Evolutionary conservation across 352 stramenopile species (phyloP), one percentile per base, ranked within the genome.

Genomic region (Albugo candida): DNA sequence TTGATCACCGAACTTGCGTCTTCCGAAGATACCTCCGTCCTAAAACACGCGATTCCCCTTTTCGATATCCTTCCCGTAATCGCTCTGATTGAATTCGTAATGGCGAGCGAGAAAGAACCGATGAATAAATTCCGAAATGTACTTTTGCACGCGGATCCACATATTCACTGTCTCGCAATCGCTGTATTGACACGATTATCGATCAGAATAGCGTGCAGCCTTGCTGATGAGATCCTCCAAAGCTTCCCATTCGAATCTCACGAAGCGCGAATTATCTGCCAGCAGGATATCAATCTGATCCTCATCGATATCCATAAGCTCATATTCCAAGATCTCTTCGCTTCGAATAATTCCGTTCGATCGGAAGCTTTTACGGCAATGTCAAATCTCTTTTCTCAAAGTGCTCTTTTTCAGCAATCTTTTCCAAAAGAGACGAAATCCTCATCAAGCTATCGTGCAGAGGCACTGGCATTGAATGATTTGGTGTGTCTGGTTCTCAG

Each of bases 221-320:
- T 86, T 35, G 61, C 70, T 20, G 64, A 58, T 17, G 68, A 78
- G 18, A 75, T 64, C 13, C 52, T 86, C 2, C 70, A 71, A 16
- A 63, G 64, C 19, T 86, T 91, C 49, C 68, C 77, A 5, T 87
- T 91, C 41, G 77, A 91, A 39, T 85, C 77, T 5, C 71, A 91
- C 44, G 77, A 89, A 47, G 67, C 77, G 2, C 67, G 77, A 36
- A 73, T 83, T 48, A 74, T 77, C 41, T 82, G 68, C 47, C 77
- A 87, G 47, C 77, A 91, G 59, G 74, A 91, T 45, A 52, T 84
- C 3, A 75, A 70, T 59, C 83, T 63, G 13, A 63, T 91, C 24
- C 61, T 84, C 18, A 64, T 61, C 6, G 77, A 91, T 56, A 74
- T 75, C 17, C 87, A 75, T 73, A 87, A 85, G 49, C 49, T 87